Evolutionary conservation across 2,329 filamentous ascomycete species (phyloP).

Genomic region (Fusarium incarnatum): DNA sequence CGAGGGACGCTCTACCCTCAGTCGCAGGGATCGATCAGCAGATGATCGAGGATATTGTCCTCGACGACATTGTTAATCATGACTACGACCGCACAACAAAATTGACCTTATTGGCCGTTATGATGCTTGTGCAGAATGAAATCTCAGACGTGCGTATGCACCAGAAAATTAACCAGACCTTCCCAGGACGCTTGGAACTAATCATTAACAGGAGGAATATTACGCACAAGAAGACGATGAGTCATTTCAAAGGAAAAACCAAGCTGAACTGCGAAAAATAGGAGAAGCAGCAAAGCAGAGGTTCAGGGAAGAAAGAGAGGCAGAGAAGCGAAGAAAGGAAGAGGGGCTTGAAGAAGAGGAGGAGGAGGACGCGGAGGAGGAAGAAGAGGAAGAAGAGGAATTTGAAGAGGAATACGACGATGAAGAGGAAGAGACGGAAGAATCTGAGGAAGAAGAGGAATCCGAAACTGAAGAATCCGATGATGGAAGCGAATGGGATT

Average conservation of each 20-base stretch:
- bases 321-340: background rate
- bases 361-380: background rate
- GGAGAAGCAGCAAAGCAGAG: background rate
- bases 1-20: background rate
- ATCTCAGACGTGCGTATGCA: conserved; percentile 31
- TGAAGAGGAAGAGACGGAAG: conserved; percentile 16
- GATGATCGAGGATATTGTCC: conserved; percentile 18
- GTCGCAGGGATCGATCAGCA: conserved; percentile 6
- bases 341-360: conserved; percentile 4
- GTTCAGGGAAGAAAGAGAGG: background rate
- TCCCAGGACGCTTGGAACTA: conserved; percentile 2
- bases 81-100: background rate
- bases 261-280: background rate
- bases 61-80: conserved; percentile 29
- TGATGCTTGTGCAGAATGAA: conserved; percentile 14
- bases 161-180: background rate
- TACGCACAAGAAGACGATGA: conserved; percentile 23
- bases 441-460: background rate
- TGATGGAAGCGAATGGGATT: conserved; percentile 14
- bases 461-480: conserved; percentile 15
- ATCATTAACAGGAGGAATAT: conserved; percentile 36
- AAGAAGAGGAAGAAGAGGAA: background rate
- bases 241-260: background rate
- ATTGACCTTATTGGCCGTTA: conserved; percentile 22
- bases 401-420: conserved; percentile 19